Percentiles rank a stretch among this genome's conserved stretches.
These are phyloP conservation scores for Pichiaceae sp. DNA, from an alignment of 1,139 yeast genomes.

Conservation along the genomic window DNA sequence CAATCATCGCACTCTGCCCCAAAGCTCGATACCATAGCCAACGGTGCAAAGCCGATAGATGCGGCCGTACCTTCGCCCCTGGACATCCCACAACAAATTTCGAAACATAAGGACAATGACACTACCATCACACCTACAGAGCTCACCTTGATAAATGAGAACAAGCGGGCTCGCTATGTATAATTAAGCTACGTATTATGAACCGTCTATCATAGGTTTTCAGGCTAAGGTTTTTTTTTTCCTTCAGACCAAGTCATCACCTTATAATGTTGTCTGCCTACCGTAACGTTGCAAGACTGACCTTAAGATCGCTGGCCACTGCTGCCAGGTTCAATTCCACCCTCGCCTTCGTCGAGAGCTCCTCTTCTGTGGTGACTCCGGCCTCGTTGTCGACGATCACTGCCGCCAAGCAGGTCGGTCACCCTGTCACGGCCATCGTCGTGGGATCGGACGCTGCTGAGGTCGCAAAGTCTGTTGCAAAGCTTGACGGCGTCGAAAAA, in stretches of 20 bases:
- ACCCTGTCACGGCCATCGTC: conserved; percentile 56
- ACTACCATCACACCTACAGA: too few species aligned
- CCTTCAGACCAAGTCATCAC: too few species aligned
- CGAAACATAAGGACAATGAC: too few species aligned
- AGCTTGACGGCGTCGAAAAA: conserved; percentile 33
- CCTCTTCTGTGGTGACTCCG: conserved; percentile 46
- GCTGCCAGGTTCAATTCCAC: conserved; percentile 37
- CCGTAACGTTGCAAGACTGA: not conserved
- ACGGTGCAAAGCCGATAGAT: too few species aligned
- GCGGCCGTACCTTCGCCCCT: too few species aligned
- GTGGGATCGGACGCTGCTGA: conserved; percentile 45
- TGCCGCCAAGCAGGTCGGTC: conserved; percentile 58
- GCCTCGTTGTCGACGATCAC: conserved; percentile 58
- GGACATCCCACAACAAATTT: too few species aligned
- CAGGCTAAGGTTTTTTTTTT: too few species aligned
- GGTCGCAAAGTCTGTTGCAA: conserved; percentile 31
- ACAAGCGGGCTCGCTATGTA: not conserved
- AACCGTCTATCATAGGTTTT: too few species aligned
- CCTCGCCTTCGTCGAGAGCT: conserved; percentile 65
- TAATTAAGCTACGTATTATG: not conserved
- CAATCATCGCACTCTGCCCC: too few species aligned
- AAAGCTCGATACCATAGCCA: not conserved
- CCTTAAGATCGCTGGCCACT: not conserved
- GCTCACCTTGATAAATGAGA: too few species aligned
- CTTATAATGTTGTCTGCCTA: too few species aligned